phyloP scores from a whole-genome alignment of 208 protist genomes.

The Trypanosoma grayi region DNA sequence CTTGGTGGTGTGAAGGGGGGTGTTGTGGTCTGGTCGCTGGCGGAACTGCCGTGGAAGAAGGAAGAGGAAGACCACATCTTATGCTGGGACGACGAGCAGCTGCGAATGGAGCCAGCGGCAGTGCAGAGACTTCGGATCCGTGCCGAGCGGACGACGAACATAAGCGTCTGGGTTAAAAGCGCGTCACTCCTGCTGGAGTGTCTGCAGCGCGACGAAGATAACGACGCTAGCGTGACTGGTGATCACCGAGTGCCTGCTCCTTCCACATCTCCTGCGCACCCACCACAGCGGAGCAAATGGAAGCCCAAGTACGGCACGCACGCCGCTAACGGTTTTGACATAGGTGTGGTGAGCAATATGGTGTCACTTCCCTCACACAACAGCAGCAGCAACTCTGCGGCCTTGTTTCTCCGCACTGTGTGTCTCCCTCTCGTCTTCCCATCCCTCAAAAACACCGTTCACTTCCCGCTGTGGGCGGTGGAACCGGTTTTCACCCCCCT shows the following conservation, averaged over 20 bases:
- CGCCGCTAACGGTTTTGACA: constrained; percentile 40
- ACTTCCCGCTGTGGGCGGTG: constrained; percentile 60
- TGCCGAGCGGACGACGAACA: constrained; percentile 48
- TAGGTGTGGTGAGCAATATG: constrained; percentile 66
- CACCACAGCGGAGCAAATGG: constrained; percentile 35
- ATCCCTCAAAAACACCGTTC: constrained; percentile 56
- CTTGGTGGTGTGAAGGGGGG: constrained; percentile 61
- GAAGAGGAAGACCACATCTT: constrained; percentile 38
- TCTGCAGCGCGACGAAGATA: constrained; percentile 15
- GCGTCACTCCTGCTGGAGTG: constrained; percentile 23
- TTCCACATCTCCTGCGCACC: too few relatives aligned
- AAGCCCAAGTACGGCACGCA: constrained; percentile 63
- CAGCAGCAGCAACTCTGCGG: not conserved
- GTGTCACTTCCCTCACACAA: constrained; percentile 13
- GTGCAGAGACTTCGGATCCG: constrained; percentile 32
- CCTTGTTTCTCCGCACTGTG: constrained; percentile 30
- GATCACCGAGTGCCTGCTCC: not conserved
- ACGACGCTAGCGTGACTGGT: not conserved
- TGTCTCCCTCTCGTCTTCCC: constrained; percentile 51
- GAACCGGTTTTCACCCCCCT: constrained; percentile 69
- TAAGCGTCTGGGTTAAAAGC: constrained; percentile 55
- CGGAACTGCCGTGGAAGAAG: constrained; percentile 49
- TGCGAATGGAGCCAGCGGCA: constrained; percentile 6
- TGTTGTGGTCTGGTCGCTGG: constrained; percentile 60
- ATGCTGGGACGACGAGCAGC: constrained; percentile 43